Base-by-base conservation (phyloP, 768 basidiomycete genomes). In the Auriculariales sp. region DNA sequence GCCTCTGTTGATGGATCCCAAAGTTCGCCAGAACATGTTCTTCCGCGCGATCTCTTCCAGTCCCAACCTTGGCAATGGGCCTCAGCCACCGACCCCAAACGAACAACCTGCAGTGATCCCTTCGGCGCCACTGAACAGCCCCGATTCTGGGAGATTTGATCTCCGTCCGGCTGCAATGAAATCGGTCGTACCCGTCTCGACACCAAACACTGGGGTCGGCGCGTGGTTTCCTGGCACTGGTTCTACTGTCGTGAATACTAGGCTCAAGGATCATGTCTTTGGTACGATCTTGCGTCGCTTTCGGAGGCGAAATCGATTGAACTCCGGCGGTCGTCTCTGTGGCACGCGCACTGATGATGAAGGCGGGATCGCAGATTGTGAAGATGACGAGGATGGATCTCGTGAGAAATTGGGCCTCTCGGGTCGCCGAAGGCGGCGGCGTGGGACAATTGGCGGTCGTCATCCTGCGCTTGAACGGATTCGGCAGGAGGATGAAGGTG, bases 181-280 rank as follows among this genome's bases (percentile, higher is more conserved):
- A 36, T 15, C 36, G 6, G 25, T 9, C 19, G 34, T 19, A 46
- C 4, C 49, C 35, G 33, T n/a, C 32, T 19, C 19, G n/a, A 2
- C 55, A 32, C 53, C 57, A 33, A 68, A 66, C 19, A 71, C 70
- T 3, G 61, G 24, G 50, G 59, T 19, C 57, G 76, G 7, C 62
- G 68, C 66, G 10, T 67, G 74, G 70, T 91, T 91, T 56, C 88
- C 84, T 29, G 94, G 93, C 3, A 86, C 83, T 2, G 94, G 94
- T 1, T 89, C 86, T 12, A 98, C 95, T 4, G 75, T 81, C 48
- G 92, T 97, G 52, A 98, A 99, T 63, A 90, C 85, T 32, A 87
- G 79, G 62, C 69, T 99, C 51, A 93, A 92, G 65, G 92, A 98
- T 59, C 91, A 94, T 57, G 90, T 99, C 42, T 94, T 99, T 61